Percentiles rank a stretch among this genome's conserved stretches.
phyloP scores from a whole-genome alignment of 495 filamentous ascomycete species.

The Penicillium coprophilum region DNA sequence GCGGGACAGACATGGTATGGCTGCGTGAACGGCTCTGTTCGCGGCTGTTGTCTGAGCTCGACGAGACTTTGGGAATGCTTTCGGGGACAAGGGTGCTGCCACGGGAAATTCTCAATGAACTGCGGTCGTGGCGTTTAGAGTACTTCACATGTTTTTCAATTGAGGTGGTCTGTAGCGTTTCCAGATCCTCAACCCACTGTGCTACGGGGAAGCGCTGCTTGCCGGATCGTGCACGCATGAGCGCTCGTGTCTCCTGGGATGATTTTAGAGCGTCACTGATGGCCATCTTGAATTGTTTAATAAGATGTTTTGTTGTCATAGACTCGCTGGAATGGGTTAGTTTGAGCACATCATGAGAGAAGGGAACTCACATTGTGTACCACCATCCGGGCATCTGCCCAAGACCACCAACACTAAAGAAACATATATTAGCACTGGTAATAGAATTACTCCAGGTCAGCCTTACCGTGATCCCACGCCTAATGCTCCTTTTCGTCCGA shows the following conservation, averaged over 20 bases:
- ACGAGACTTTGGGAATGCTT: slow-evolving; percentile 11
- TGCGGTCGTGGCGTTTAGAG: slow-evolving; percentile 7
- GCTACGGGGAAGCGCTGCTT: slow-evolving; percentile 74
- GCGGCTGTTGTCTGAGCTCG: slow-evolving; percentile 11
- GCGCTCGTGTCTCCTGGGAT: slow-evolving; percentile 54
- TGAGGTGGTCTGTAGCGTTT: slow-evolving; percentile 57
- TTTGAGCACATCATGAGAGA: background rate
- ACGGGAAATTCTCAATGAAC: slow-evolving; percentile 17
- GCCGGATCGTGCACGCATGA: slow-evolving; percentile 71
- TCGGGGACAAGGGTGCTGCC: slow-evolving; percentile 16
- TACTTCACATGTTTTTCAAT: slow-evolving; percentile 41
- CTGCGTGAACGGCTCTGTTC: slow-evolving; percentile 14
- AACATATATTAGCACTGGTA: background rate
- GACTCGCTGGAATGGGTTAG: slow-evolving; percentile 47
- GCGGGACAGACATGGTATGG: slow-evolving; percentile 6
- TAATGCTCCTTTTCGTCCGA: slow-evolving; percentile 73
- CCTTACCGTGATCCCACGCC: slow-evolving; percentile 59
- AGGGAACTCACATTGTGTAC: slow-evolving; percentile 49
- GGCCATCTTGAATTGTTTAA: slow-evolving; percentile 69
- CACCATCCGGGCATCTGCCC: slow-evolving; percentile 78
- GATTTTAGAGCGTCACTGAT: slow-evolving; percentile 68
- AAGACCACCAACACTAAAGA: slow-evolving; percentile 54
- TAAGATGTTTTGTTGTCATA: slow-evolving; percentile 64
- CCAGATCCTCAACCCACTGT: slow-evolving; percentile 64
- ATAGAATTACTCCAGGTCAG: background rate